Evolutionary conservation across 1,139 yeast genomes (phyloP).

Genomic region (Geotrichum aggregatum): DNA sequence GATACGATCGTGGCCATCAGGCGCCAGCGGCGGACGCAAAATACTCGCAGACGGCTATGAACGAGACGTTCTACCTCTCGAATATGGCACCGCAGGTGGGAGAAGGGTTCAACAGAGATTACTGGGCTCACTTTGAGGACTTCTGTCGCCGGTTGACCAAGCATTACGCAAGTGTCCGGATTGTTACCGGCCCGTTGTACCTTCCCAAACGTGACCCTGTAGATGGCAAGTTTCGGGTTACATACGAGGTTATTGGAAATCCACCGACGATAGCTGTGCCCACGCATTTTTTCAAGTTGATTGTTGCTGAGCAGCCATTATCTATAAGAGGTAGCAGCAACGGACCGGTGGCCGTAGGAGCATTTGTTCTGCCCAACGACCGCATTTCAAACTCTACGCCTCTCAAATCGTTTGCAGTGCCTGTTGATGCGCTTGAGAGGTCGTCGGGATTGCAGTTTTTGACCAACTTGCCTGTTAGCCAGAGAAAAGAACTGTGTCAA

Average conservation of each 20-base stretch:
- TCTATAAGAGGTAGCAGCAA: constrained; percentile 34
- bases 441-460: constrained; percentile 80
- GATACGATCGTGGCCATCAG: constrained; percentile 95
- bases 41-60: constrained; percentile 84
- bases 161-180: constrained; percentile 66
- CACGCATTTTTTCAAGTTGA: constrained; percentile 87
- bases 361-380: constrained; percentile 88
- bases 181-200: constrained; percentile 91
- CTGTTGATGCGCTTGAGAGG: constrained; percentile 82
- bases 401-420: constrained; percentile 74
- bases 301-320: constrained; percentile 76
- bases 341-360: constrained; percentile 69
- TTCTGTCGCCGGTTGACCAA: constrained; percentile 73
- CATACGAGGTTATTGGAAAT: constrained; percentile 90
- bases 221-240: constrained; percentile 76
- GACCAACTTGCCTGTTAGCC: constrained; percentile 57
- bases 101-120: constrained; percentile 93
- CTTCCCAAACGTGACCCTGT: constrained; percentile 71
- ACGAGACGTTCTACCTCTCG: constrained; percentile 83
- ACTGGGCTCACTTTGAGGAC: constrained; percentile 95
- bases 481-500: constrained; percentile 66
- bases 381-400: constrained; percentile 66
- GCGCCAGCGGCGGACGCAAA: constrained; percentile 98
- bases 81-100: constrained; percentile 98
- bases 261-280: constrained; percentile 98